Evolutionary conservation across 2,329 filamentous ascomycete species (phyloP), one percentile per base, ranked within the genome.

Genomic region (Trichoderma sp.): DNA sequence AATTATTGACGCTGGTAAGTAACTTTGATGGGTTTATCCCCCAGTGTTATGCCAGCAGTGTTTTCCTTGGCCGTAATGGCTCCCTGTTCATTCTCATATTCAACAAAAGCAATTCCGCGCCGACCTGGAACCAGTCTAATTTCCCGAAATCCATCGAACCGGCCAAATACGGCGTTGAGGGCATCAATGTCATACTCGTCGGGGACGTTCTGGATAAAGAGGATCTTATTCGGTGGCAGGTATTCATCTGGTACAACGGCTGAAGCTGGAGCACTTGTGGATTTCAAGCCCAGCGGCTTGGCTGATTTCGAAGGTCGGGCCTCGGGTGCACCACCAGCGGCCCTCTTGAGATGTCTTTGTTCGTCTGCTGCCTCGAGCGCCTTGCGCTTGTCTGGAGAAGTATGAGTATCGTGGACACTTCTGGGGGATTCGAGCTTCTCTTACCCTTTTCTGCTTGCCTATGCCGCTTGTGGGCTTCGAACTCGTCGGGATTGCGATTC

Each of bases 231-330:
- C 39, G 95, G 94, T 4, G 94, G 94, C 4, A 98, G 87, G 79
- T 97, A 98, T 81, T 99, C 95, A 86, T 98, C 95, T n/a, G 94
- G 93, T 19, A 98, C 90, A 66, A 93, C 90, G 12, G 91, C 85
- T 4, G 90, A 84, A 1, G 88, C 84, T 15, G 88, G 84, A 6
- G 88, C 85, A 68, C 87, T 88, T 1, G 90, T 91, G 5, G 92
- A 87, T 78, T 96, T 96, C 81, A 94, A 87, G 37, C 92, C 92
- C 0, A 77, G 75, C 4, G 76, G 72, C 48, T 76, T 77, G n/a
- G 87, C 85, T 17, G 89, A 84, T 82, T 94, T 94, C 65, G 87
- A 82, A 0, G 90, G 88, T 58, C 90, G 87, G 29, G 76, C 80
- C 19, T 85, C 81, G 17, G 79, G 76, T 17, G 82, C 81, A 10